phyloP scores from a whole-genome alignment of 208 protist species.

The Trypanosoma congolense region DNA sequence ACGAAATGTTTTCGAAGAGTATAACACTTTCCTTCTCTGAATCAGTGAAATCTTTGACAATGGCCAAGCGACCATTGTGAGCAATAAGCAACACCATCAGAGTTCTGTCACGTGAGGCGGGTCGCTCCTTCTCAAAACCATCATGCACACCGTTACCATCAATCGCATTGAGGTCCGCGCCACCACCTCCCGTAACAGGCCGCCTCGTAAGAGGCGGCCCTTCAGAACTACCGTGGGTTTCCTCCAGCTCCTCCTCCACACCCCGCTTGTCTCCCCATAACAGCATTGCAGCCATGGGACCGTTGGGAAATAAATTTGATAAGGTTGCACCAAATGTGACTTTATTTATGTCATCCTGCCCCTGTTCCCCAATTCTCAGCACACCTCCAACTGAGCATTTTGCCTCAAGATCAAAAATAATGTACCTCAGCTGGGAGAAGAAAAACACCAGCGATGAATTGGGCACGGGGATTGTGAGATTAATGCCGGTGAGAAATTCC shows the following conservation, averaged over 20 bases:
- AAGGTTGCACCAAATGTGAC: slow-evolving; percentile 11
- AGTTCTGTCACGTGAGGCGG: not conserved
- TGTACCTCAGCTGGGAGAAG: slow-evolving; percentile 49
- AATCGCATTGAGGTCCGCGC: not conserved
- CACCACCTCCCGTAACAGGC: no score
- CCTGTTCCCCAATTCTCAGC: slow-evolving; percentile 9
- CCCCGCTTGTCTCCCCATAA: not conserved
- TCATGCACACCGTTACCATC: not conserved
- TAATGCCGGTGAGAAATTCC: slow-evolving; percentile 31
- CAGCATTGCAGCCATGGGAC: slow-evolving; percentile 27
- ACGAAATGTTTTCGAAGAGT: slow-evolving; percentile 10
- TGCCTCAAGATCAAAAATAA: slow-evolving; percentile 47
- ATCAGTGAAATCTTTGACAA: slow-evolving; percentile 9
- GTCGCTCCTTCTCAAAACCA: not conserved
- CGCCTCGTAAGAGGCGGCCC: not conserved
- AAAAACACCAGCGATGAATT: slow-evolving; percentile 47
- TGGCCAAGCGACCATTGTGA: slow-evolving; percentile 16
- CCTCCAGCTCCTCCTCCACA: not conserved
- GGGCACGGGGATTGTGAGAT: slow-evolving; percentile 40
- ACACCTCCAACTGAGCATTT: slow-evolving; percentile 10
- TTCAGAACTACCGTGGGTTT: not conserved
- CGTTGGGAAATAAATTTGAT: slow-evolving; percentile 22
- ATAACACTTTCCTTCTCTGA: not conserved
- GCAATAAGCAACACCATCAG: slow-evolving; percentile 22
- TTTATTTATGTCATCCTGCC: slow-evolving; percentile 1